Base-by-base conservation (phyloP, 768 basidiomycete species). In the Termitomyces heimii region DNA sequence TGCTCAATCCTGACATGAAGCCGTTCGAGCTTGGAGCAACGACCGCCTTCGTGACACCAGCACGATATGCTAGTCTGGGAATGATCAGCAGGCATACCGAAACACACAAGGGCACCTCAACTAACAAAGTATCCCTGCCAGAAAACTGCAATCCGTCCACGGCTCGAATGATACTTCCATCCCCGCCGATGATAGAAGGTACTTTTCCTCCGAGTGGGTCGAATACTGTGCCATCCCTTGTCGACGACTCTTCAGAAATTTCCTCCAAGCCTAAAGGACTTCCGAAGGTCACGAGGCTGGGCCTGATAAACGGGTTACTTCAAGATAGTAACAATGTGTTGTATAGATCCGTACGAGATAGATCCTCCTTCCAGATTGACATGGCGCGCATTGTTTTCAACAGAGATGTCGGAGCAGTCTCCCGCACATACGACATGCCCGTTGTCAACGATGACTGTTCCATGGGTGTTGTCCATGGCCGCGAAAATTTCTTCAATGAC, bases 281-380 rank as follows among this genome's bases (percentile, higher is more conserved):
- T 3, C 92, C 92, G 57, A 82, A 91, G 3, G 85, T 81, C 18
- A 86, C 78, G 53, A 93, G 69, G 3, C 84, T 86, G 7, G 92
- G 75, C 2, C 63, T 64, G 40, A 32, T 31, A 9, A 45, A 37
- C 13, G 48, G 31, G 28, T 57, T 9, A 53, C 20, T 42, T 39
- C 16, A 35, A 18, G 31, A 37, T 5, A 34, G 34, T 12, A 5
- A 22, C 0, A 20, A 12, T 12, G 28, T 46, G 18, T 28, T 22
- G 14, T 18, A 7, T 35, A 34, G n/a, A 39, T 32, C 12, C 63
- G 40, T 54, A 64, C 63, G 76, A 73, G 48, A 88, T 80, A 0
- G 79, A 77, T 14, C 92, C 92, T 0, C 86, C 88, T 53, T 84
- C 73, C 14, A 94, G 76, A 66, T 94, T 80, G 34, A 94, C 68